These are phyloP conservation scores for Macroventuria anomochaeta DNA, from an alignment of 2,329 filamentous ascomycete genomes.

Conservation along the genomic window DNA sequence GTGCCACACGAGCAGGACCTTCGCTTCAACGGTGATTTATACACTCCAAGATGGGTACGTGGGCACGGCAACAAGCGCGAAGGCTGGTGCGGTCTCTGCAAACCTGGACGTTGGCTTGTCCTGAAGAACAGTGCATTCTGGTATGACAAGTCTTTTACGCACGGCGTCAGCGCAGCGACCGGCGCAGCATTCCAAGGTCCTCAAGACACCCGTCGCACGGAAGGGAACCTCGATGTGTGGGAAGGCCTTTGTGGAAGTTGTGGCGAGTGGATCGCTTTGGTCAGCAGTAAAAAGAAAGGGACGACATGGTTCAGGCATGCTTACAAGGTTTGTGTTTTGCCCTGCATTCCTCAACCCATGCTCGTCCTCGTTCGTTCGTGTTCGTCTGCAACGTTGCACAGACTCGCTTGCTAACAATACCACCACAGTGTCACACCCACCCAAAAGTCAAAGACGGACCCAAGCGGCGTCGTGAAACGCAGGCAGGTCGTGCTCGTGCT, in stretches of 20 bases:
- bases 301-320: constrained; percentile 90
- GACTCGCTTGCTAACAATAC: constrained; percentile 31
- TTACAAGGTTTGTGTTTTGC: constrained; percentile 70
- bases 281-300: constrained; percentile 90
- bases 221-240: constrained; percentile 82
- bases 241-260: constrained; percentile 80
- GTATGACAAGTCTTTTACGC: constrained; percentile 92
- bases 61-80: constrained; percentile 87
- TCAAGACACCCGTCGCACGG: constrained; percentile 75
- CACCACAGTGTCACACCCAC: constrained; percentile 50
- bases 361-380: constrained; percentile 14
- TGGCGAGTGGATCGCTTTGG: constrained; percentile 79
- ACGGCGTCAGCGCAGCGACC: constrained; percentile 83
- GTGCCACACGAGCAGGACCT: constrained; percentile 76
- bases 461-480: constrained; percentile 51
- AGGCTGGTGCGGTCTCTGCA: constrained; percentile 89
- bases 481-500: constrained; percentile 46
- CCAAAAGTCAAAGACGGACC: constrained; percentile 53
- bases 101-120: constrained; percentile 83
- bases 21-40: constrained; percentile 80
- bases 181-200: constrained; percentile 80
- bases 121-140: constrained; percentile 91
- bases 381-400: constrained; percentile 13
- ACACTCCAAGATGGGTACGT: constrained; percentile 83
- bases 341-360: constrained; percentile 16